These are phyloP conservation scores for Hysterangium stoloniferum DNA, from an alignment of 768 basidiomycete genomes.

Conservation along the genomic window DNA sequence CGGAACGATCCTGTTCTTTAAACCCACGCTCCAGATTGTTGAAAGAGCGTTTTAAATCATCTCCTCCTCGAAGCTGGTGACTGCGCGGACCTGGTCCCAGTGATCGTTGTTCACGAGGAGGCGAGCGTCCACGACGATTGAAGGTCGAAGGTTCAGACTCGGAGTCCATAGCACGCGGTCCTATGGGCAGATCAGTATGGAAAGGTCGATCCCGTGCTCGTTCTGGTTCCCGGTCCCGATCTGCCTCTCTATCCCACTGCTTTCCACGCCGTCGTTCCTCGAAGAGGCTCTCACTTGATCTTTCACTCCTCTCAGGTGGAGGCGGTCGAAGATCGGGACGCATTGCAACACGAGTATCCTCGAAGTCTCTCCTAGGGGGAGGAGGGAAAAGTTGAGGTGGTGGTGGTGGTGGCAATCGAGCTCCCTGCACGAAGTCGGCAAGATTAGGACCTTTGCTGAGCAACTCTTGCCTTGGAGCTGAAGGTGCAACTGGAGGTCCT, in stretches of 20 bases:
- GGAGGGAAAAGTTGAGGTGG: no score
- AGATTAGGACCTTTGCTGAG: neutral
- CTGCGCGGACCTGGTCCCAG: neutral
- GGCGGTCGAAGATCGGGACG: neutral
- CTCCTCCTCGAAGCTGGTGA: neutral
- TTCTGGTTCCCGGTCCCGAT: neutral
- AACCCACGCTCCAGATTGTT: neutral
- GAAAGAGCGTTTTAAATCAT: neutral
- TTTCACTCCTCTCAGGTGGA: neutral
- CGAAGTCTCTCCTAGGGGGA: neutral
- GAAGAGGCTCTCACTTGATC: neutral
- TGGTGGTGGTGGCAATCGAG: neutral
- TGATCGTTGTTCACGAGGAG: neutral
- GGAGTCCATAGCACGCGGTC: constrained; percentile 10
- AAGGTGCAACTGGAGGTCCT: neutral
- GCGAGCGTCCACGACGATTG: constrained; percentile 1
- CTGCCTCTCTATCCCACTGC: constrained; percentile 1
- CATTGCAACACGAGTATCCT: neutral
- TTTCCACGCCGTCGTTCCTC: neutral
- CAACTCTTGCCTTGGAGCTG: constrained; percentile 1
- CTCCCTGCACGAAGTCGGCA: neutral
- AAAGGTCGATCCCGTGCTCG: no score
- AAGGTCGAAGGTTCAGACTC: neutral
- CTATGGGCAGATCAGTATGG: constrained; percentile 3
- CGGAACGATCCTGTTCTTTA: neutral